Base-by-base conservation (phyloP, 495 filamentous ascomycete genomes). In the Trichoderma asperelloides region DNA sequence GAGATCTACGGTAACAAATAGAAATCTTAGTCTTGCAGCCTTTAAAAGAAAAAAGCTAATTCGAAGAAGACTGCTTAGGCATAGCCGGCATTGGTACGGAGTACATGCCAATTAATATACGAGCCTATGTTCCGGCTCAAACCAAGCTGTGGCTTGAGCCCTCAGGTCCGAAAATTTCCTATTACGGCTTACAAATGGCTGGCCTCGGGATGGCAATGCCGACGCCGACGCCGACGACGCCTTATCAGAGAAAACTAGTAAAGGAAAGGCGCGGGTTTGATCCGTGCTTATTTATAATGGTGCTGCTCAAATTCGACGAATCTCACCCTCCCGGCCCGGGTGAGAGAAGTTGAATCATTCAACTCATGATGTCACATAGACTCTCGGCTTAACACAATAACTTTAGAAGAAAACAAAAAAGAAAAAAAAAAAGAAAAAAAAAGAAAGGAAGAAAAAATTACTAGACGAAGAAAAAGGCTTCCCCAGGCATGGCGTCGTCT, bases 101-200 rank as follows among this genome's bases (percentile, higher is more conserved):
- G 33, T 2, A 8, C 33, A 37, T 37, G 33, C 9, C 33, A 37
- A 7, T 37, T 37, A 37, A 37, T 37, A 37, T 37, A 37, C 33
- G 33, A 37, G 33, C 33, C 33, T 37, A 7, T 37, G 33, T 37
- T 37, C 33, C 33, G 33, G 33, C 33, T 18, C 55, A 27, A 57
- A 25, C 27, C 55, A 60, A 60, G 25, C 55, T 28, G n/a, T 18
- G 25, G 3, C 11, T 15, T 30, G 33, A 37, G 27, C 27, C 55
- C 25, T 30, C 55, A 23, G 25, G 55, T 30, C 55, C 55, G 55
- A 7, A 25, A 60, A 60, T 30, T 60, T 23, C 55, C 55, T 60
- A 60, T 15, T 15, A 60, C 55, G 55, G 55, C 55, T 60, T 60
- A 60, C 55, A 60, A 60, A 60, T 30, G 55, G 49, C n/a, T 21